Base-by-base conservation (phyloP, 345 rosid species). In the Salix suchowensis region DNA sequence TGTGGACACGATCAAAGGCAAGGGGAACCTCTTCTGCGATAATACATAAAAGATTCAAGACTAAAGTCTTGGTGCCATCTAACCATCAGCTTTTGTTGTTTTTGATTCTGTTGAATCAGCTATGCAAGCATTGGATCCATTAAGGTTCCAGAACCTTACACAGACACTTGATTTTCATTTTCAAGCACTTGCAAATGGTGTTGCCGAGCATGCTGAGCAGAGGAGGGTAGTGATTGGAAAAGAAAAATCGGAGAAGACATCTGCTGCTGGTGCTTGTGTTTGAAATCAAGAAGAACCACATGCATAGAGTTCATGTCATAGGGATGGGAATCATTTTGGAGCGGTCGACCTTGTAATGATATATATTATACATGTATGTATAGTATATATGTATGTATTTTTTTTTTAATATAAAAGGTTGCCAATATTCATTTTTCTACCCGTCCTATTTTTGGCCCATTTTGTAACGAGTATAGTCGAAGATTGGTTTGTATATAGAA, bases 211-310 rank as follows among this genome's bases (percentile, higher is more conserved):
- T 81, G 98, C 99, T 69, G 99, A 94, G 73, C 86, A 86, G 82
- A 92, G 99, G 82, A 91, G 97, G 85, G 88, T 75, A 34, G 99
- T 89, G 86, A 94, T 94, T 18, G 97, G 94, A 79, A 96, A 94
- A 84, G 97, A 92, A 85, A 91, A 86, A 85, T 67, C 86, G 86
- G 95, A 90, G 88, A 91, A 88, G 81, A 91, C 92, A 58, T 83
- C 94, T 0, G 77, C 88, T 28, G 76, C 84, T 19, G 76, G 85
- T 52, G 74, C 79, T 73, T 85, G 39, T 42, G 66, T 39, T 65
- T 46, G 65, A 10, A 21, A 70, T 26, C 34, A 65, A 50, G 74
- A 30, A 9, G 65, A 39, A n/a, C 37, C 16, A 58, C 75, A 37
- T 0, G 52, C 55, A 28, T 68, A 37, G 15, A 30, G 48, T 37